A percentile compares a stretch with the other conserved stretches of the same genome.
phyloP scores from a whole-genome alignment of 2,329 filamentous ascomycete species.

The Aspergillus uvarum region DNA sequence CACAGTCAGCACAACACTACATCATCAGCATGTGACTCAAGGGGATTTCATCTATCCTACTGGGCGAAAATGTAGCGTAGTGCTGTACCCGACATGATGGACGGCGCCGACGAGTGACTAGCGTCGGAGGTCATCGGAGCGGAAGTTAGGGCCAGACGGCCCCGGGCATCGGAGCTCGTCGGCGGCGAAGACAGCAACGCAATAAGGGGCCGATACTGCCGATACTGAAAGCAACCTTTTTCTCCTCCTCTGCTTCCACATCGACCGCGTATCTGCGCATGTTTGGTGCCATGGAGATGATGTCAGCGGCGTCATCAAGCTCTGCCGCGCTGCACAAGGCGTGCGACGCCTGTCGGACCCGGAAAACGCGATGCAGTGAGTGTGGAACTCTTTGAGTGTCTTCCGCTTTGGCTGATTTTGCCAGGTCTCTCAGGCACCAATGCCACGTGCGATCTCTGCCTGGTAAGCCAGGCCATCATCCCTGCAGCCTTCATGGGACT shows the following conservation, averaged over 20 bases:
- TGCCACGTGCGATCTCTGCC: conserved; percentile 2
- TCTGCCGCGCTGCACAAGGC: conserved; percentile 9
- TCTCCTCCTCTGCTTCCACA: not conserved
- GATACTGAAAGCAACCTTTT: not conserved
- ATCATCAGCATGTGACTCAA: too few relatives aligned
- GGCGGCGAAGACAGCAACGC: too few relatives aligned
- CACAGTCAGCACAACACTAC: too few relatives aligned
- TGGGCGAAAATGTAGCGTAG: too few relatives aligned
- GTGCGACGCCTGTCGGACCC: conserved; percentile 9
- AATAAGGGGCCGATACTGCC: too few relatives aligned
- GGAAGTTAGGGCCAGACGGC: too few relatives aligned
- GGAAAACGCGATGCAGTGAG: conserved; percentile 11
- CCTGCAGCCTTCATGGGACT: not conserved
- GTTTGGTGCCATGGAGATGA: not conserved
- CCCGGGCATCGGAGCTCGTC: too few relatives aligned
- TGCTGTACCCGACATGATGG: too few relatives aligned
- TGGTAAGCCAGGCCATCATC: not conserved
- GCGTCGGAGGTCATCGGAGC: too few relatives aligned
- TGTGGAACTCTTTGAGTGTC: not conserved
- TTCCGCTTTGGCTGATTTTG: not conserved
- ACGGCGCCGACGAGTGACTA: too few relatives aligned
- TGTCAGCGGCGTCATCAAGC: not conserved
- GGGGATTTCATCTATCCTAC: too few relatives aligned
- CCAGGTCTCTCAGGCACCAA: conserved; percentile 3
- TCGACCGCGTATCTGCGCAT: not conserved